Base-by-base conservation (phyloP, 2,329 filamentous ascomycete genomes). In the Scedosporium aurantiacum region DNA sequence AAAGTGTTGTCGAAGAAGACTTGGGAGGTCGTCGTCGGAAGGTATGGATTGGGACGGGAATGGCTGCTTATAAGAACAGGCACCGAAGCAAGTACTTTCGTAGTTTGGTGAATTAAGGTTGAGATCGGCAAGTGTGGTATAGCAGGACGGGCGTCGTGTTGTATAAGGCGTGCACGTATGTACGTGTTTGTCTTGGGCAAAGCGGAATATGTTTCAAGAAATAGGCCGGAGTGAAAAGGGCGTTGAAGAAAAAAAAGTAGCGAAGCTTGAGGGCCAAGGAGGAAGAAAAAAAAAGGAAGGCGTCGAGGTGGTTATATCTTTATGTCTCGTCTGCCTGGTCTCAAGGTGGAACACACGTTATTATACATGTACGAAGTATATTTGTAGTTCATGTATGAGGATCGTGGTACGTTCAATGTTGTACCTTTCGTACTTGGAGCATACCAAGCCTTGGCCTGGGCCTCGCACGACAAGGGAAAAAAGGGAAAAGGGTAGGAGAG, bases 111-210 rank as follows among this genome's bases (percentile, higher is more conserved):
- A 55, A 52, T 40, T 54, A 54, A 54, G 58, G 58, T 60, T 60
- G 58, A 47, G 58, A 60, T 60, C 58, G 45, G 45, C 58, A 21
- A 45, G 23, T 54, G 21, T 54, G 40, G 12, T 23, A 47, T 47
- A 47, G 43, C 3, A 47, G 43, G 43, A 18, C 43, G 16, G 21
- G n/a, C 43, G 43, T n/a, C 43, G 21, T 5, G 43, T 18, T 47
- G 43, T 23, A 27, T 54, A 54, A 27, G 18, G 50, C 23, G 50
- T 37, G 50, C 18, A 23, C 18, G 18, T 54, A 27, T 54, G 21
- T 27, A 23, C 23, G 50, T 54, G 23, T 54, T 14, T 54, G 50
- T 54, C 23, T 54, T 54, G 23, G 23, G 23, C 50, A 54, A 54
- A 25, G n/a, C 12, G 50, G 43, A 18, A 47, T n/a, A 18, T 47